These are phyloP conservation scores for Penicillium sp. DNA, from an alignment of 2,329 filamentous ascomycete genomes.

Conservation along the genomic window DNA sequence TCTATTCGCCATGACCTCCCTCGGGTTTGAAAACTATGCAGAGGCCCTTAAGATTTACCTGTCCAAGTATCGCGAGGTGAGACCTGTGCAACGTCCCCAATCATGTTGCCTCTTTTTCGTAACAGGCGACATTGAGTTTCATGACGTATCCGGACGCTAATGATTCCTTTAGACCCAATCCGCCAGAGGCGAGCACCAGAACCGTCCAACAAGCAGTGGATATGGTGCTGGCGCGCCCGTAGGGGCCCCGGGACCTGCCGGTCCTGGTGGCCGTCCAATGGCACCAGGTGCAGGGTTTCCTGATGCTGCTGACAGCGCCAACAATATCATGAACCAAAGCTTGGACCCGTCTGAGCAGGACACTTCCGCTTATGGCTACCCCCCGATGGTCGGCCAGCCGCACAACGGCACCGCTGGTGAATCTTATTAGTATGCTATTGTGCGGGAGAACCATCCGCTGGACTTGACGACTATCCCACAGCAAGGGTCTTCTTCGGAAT, in stretches of 20 bases:
- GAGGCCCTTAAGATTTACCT: slow-evolving; percentile 97
- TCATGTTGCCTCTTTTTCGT: too few relatives aligned
- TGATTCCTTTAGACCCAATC: too few relatives aligned
- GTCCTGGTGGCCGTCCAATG: slow-evolving; percentile 24
- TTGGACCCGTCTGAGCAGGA: slow-evolving; percentile 42
- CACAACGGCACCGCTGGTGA: slow-evolving; percentile 43
- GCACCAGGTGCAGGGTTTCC: slow-evolving; percentile 33
- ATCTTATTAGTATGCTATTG: slow-evolving; percentile 38
- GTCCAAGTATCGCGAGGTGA: slow-evolving; percentile 93
- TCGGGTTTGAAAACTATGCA: slow-evolving; percentile 97
- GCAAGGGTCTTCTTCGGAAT: too few relatives aligned
- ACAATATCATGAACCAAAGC: slow-evolving; percentile 38
- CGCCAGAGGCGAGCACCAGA: slow-evolving; percentile 59
- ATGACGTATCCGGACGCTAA: too few relatives aligned
- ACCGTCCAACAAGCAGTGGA: slow-evolving; percentile 45
- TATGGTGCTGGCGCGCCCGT: slow-evolving; percentile 37
- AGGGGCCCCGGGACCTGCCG: slow-evolving; percentile 18
- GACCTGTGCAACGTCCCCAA: too few relatives aligned
- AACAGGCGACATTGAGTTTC: too few relatives aligned
- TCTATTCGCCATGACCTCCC: slow-evolving; percentile 94
- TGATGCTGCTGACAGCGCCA: slow-evolving; percentile 37
- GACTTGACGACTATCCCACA: too few relatives aligned
- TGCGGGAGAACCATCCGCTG: too few relatives aligned
- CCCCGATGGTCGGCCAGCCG: slow-evolving; percentile 38
- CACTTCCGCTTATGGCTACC: slow-evolving; percentile 39